Conservation (phyloP, 2,329 filamentous ascomycete species). For the Fusarium nanum region DNA sequence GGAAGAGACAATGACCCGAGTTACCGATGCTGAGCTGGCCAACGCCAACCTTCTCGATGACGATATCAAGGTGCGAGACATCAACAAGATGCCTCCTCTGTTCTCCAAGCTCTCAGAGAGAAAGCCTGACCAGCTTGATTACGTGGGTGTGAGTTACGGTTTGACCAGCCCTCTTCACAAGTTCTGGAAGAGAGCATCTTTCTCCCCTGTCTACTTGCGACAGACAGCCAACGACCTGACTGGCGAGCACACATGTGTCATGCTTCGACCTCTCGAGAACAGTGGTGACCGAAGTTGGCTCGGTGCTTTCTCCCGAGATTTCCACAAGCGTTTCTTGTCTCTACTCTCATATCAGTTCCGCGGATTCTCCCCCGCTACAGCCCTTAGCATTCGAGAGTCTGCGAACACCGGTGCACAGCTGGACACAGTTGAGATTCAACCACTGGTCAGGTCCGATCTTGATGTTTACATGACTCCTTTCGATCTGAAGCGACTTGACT, state of each 20-base stretch:
- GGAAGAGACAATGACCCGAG: conserved; percentile 76
- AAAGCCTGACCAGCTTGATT: conserved; percentile 84
- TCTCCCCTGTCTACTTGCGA: conserved; percentile 90
- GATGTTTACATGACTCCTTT: conserved; percentile 86
- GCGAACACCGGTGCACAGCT: conserved; percentile 78
- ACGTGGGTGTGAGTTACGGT: conserved; percentile 94
- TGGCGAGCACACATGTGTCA: conserved; percentile 97
- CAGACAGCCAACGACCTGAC: conserved; percentile 97
- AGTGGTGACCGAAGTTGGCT: conserved; percentile 84
- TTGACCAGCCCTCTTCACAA: conserved; percentile 88
- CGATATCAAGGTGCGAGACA: conserved; percentile 89
- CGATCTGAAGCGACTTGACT: conserved; percentile 93
- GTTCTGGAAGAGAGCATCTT: conserved; percentile 93
- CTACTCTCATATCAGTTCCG: conserved; percentile 95
- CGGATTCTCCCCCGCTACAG: conserved; percentile 79
- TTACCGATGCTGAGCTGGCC: conserved; percentile 85
- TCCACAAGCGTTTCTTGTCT: conserved; percentile 91
- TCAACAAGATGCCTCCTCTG: conserved; percentile 89
- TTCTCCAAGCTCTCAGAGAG: conserved; percentile 90
- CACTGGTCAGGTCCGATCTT: conserved; percentile 79
- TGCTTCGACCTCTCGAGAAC: conserved; percentile 83
- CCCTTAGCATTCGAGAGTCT: conserved; percentile 88
- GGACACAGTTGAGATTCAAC: conserved; percentile 61
- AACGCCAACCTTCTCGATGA: conserved; percentile 82
- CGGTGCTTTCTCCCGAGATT: conserved; percentile 89